Evolutionary conservation across 257 asterid species (phyloP), one percentile per base, ranked within the genome.

Genomic region (Solanum rostratum): DNA sequence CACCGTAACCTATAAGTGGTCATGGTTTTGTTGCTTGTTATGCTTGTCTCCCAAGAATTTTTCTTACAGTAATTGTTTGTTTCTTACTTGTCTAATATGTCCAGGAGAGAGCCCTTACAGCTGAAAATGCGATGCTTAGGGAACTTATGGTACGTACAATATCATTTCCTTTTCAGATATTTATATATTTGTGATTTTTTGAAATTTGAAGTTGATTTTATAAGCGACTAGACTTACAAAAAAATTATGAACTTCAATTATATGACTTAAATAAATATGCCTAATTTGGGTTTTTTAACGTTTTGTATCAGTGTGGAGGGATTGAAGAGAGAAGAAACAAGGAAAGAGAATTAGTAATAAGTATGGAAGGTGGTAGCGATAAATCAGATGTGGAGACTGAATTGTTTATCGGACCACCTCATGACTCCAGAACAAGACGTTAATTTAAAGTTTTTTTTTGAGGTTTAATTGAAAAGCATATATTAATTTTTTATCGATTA

Each of bases 331-430:
- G 60, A 76, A 45, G 27, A 80, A 79, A 82, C 73, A 83, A 71
- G 45, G 93, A 84, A 18, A 20, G 59, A 63, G 85, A 50, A 13
- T 83, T 54, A 52, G 79, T 62, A 2, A 10, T 63, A 10, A 82
- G 90, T 18, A 65, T 89, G 24, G 97, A 92, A 24, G 91, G 90
- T 2, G 89, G 89, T 4, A 93, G 96, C 63, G 98, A 93, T 80
- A 89, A 90, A 62, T 92, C 95, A 39, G 98, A 94, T 52, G 98
- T 96, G 79, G 98, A 94, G 91, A 96, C 99, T 9, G 98, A 93
- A 43, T 68, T 96, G 89, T 92, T 91, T 88, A 96, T 96, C 37
- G 99, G 98, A 29, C 93, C 84, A 6, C 99, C 98, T 0, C 59
- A 74, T 74, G 95, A 93, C 85, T 81, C 87, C 37, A 92, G 96